Evolutionary conservation across 1,139 yeast genomes (phyloP), one percentile per base, ranked within the genome.

Genomic region (Yamadazyma sp.): DNA sequence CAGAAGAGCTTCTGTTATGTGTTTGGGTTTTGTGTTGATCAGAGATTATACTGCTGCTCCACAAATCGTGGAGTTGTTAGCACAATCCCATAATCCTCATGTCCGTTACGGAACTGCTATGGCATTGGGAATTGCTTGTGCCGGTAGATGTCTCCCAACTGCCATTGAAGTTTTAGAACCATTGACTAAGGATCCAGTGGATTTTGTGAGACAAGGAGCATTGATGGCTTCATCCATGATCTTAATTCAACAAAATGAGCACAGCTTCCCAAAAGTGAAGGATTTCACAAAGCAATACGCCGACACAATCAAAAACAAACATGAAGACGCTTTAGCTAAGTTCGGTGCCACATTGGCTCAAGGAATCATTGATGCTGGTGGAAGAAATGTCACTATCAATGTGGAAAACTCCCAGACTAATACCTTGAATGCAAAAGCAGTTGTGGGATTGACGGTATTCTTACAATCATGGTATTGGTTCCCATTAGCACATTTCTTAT

Each of bases 341-440:
- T 92, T 90, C 63, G 99, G 99, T 58, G 97, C 98, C 28, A 88
- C 97, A 14, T 70, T 94, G 39, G 92, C 97, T 10, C 97, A 90
- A 67, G 98, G 99, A 62, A 92, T 92, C 50, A 83, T 94, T 60
- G 97, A 92, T 66, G 98, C 98, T 11, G 97, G 98, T 65, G 99
- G 99, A 15, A 81, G 98, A 60, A 92, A 94, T 55, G 95, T 87
- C n/a, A 90, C 97, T 1, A 89, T 92, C 48, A 86, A 86, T 51
- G 72, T 92, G 41, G 97, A 92, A 62, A 87, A 92, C 59, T 57
- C 82, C n/a, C 92, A 88, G 50, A 88, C 96, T 26, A 95, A 89
- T 44, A 89, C 96, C 12, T 76, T 92, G 49, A 92, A 92, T 61
- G 81, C 84, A 61, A 86, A 86, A 57, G 94, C 97, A 0, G 83